A percentile compares a stretch with the other conserved stretches of the same genome.
phyloP scores from a whole-genome alignment of 345 rosid genomes.

The Brassica napus region Da-Ae NC_063452.1:64519501-64520000 shows the following conservation, averaged over 20 bases:
- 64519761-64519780: conserved; percentile 53
- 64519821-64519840: conserved; percentile 70
- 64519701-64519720: conserved; percentile 97
- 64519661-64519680: conserved; percentile 83
- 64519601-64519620: conserved; percentile 75
- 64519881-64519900: conserved; percentile 90
- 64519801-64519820: conserved; percentile 72
- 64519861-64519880: conserved; percentile 55
- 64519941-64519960: conserved; percentile 73
- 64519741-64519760: conserved; percentile 72
- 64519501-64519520: conserved; percentile 99
- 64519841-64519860: conserved; percentile 68
- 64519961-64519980: conserved; percentile 78
- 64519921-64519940: conserved; percentile 53
- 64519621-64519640: conserved; percentile 27
- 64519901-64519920: conserved; percentile 81
- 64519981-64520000: conserved; percentile 95
- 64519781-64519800: conserved; percentile 58
- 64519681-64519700: conserved; percentile 81
- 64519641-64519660: conserved; percentile 48
- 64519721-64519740: conserved; percentile 93
- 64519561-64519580: conserved; percentile 98
- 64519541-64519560: conserved; percentile 99
- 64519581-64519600: conserved; percentile 83
- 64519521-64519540: conserved; percentile 94